A percentile compares a stretch with the other conserved stretches of the same genome.
Conservation (phyloP, 495 filamentous ascomycete species). For the Halenospora varia region DNA sequence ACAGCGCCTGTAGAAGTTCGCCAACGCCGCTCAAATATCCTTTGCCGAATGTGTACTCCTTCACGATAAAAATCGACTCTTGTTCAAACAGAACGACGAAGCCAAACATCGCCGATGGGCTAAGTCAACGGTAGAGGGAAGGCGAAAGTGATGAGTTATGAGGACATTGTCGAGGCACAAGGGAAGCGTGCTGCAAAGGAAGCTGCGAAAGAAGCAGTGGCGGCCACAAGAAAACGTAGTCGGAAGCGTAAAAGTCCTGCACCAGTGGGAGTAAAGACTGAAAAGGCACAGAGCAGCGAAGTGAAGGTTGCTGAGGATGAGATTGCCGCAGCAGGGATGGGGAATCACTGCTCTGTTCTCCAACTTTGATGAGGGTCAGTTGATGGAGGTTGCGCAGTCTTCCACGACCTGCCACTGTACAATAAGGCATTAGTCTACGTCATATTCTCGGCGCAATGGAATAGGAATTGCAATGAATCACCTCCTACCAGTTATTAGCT, state of each 20-base stretch:
- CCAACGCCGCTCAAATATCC: constrained; percentile 12
- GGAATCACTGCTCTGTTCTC: constrained; percentile 3
- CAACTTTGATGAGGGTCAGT: constrained; percentile 3
- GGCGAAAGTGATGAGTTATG: constrained; percentile 30
- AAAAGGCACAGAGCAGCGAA: constrained; percentile 3
- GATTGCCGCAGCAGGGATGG: constrained; percentile 9
- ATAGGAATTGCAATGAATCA: constrained; percentile 6
- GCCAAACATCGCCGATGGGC: constrained; percentile 24
- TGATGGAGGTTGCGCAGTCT: constrained; percentile 4
- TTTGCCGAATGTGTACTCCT: background rate
- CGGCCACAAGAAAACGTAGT: constrained; percentile 1
- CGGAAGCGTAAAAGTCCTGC: constrained; percentile 8
- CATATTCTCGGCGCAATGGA: constrained; percentile 5
- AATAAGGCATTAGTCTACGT: constrained; percentile 3
- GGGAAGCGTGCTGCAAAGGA: constrained; percentile 24
- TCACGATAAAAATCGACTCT: background rate
- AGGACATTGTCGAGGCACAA: constrained; percentile 31
- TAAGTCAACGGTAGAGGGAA: constrained; percentile 11
- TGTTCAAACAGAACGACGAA: constrained; percentile 2
- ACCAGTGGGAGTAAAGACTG: constrained; percentile 15
- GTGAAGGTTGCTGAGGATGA: constrained; percentile 2
- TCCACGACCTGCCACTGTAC: background rate
- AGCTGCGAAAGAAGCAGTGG: constrained; percentile 4
- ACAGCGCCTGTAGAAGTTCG: constrained; percentile 22
- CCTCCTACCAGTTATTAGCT: constrained; percentile 2